Base-by-base conservation (phyloP, 169 alveolate genomes). In the Plasmodium inui region DNA sequence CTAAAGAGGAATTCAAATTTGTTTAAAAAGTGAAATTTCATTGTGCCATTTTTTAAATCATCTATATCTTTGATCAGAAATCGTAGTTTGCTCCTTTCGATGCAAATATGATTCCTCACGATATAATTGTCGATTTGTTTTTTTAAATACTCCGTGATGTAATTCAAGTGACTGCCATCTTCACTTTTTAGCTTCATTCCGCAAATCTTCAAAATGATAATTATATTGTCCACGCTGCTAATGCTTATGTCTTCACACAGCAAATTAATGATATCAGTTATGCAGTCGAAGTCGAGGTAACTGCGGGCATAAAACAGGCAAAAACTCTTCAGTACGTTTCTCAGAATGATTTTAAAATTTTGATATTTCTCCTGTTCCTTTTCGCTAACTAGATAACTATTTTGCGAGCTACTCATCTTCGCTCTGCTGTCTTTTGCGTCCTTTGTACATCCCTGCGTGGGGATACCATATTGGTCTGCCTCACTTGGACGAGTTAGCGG, bases 61-160 rank as follows among this genome's bases (percentile, higher is more conserved):
- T 89, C 94, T 19, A 89, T 89, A 80, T 89, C 94, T 70, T 89
- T 89, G 46, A 89, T 89, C 39, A 89, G 46, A 89, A 89, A 89
- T 61, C 94, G 72, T 3, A 89, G 57, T 39, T 89, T 89, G 50
- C 94, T 89, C 50, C 34, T 89, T 81, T 89, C 94, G 12, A 89
- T 7, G 72, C 19, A 44, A 26, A 89, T 89, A 57, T 78, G 37
- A 79, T 89, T 89, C 10, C 32, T 44, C 50, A 61, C 26, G 46
- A 89, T 50, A 22, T 79, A 89, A 17, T 67, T 39, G 46, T 89
- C 90, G 50, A 89, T 81, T 79, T 89, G 83, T 30, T 89, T 89
- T 80, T 89, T 89, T 80, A 78, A 89, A 80, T 67, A 81, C 6
- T 89, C 91, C 5, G 94, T 28, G 17, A 89, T 67, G 30, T 80